Evolutionary conservation across 2,329 filamentous ascomycete species (phyloP), one percentile per base, ranked within the genome.

Genomic region (Colletotrichum lini): DNA sequence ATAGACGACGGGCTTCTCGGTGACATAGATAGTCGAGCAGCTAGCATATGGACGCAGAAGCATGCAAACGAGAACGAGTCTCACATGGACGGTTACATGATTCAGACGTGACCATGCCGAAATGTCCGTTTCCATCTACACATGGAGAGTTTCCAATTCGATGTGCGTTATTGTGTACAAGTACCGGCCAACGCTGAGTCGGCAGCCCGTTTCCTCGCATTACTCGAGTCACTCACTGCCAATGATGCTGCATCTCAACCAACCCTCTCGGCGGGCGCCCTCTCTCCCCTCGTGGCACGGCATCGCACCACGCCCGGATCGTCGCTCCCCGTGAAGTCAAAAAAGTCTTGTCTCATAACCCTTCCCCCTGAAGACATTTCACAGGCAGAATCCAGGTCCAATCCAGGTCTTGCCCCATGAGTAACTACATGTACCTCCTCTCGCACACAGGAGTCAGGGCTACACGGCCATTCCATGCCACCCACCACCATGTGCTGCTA

Each of bases 1-100:
- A 38, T 50, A 49, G 30, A 65, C 38, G 30, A 65, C 38, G 52
- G 49, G 44, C 44, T 45, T 23, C 44, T 63, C 15, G 18, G 23
- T 30, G 7, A 30, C 8, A n/a, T 7, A n/a, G n/a, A 50, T 47
- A 59, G 12, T n/a, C 13, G 13, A 47, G 49, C 15, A 38, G 30
- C 45, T 4, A 26, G 7, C 30, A 38, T n/a, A 42, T 49, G 50
- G 49, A 16, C 15, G 13, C n/a, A 44, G 35, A 7, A 35, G 13
- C 30, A 40, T 21, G 26, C 18, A 8, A 23, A 15, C 13, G 15
- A 50, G 9, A 26, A 50, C 13, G 35, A 61, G 35, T n/a, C 21
- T 26, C 16, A 12, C 21, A 30, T 30, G 15, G n/a, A 63, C n/a
- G 21, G 7, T 63, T 26, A 40, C 30, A n/a, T 16, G 18, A 49